Percentiles rank a stretch among this genome's conserved stretches.
Evolutionary conservation across 2,329 filamentous ascomycete species (phyloP).

Genomic region (Phyllosticta citrichinensis): DNA sequence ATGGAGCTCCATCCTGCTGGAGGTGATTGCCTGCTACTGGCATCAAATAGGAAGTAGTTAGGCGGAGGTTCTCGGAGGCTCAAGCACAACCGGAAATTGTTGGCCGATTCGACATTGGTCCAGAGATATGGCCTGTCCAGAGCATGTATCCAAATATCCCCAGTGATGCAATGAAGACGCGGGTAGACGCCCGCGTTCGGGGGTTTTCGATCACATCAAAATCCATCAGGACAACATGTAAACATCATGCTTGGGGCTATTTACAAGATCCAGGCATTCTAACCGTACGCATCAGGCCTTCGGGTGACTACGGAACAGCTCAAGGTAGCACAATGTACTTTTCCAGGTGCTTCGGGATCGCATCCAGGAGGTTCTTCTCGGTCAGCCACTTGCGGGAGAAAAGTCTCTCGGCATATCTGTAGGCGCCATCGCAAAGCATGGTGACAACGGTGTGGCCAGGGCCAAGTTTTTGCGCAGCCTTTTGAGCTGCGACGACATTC

Average conservation of each 20-base stretch:
- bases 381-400: constrained; percentile 88
- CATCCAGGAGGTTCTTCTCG: constrained; percentile 69
- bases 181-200: no score
- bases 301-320: not conserved
- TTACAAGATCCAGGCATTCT: not conserved
- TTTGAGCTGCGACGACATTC: constrained; percentile 91
- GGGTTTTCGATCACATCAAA: not conserved
- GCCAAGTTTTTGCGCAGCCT: constrained; percentile 84
- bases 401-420: constrained; percentile 85
- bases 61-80: no score
- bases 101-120: no score
- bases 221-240: not conserved
- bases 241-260: not conserved
- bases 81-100: no score
- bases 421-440: constrained; percentile 91
- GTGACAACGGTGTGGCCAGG: constrained; percentile 87
- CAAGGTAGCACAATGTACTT: constrained; percentile 80
- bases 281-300: not conserved
- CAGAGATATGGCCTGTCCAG: no score
- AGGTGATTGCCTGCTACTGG: no score
- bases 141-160: no score
- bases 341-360: constrained; percentile 74
- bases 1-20: no score
- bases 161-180: no score
- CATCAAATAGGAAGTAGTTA: no score